Base-by-base conservation (phyloP, 495 filamentous ascomycete species). In the Penicillium taxi region DNA sequence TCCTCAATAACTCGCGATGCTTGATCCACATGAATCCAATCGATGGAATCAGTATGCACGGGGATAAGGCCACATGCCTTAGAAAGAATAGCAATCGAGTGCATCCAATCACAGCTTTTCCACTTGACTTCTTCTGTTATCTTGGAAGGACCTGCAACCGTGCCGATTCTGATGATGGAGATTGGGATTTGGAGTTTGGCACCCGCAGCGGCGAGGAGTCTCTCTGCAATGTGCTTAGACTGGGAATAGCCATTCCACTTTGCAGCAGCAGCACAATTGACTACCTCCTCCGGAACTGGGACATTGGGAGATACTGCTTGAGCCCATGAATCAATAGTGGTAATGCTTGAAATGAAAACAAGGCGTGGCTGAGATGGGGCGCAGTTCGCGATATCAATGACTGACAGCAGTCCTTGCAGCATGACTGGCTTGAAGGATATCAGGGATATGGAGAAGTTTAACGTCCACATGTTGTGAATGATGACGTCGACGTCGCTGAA, bases 401-500 rank as follows among this genome's bases (percentile, higher is more conserved):
- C 42, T 16, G 67, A 61, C 26, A 59, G 50, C 14, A 75, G 58
- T 8, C 73, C 67, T n/a, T 54, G 50, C 2, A 51, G 31, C 12
- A 78, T 62, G 35, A 73, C 61, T 1, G 68, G 70, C 44, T 69
- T 59, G 19, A 78, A 78, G 0, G 71, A 72, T 13, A 61, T 55
- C 19, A 75, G 47, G 0, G 69, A 51, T 9, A 64, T 57, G 41
- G 75, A 71, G 57, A 77, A 78, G 50, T 80, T 69, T n/a, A 78
- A 73, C 1, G 64, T 62, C 75, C 75, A 80, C 17, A 69, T 65
- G 50, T 73, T 75, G 51, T 78, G 73, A 37, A 77, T 72, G 16
- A 79, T 53, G 6, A 67, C 61, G 22, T 73, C 66, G 4, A 62
- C 64, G 4, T 63, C 40, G 15, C 32, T 14, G 25, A 64, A 35